Evolutionary conservation across 2,329 filamentous ascomycete species (phyloP).

Genomic region (Fusarium burgessii): DNA sequence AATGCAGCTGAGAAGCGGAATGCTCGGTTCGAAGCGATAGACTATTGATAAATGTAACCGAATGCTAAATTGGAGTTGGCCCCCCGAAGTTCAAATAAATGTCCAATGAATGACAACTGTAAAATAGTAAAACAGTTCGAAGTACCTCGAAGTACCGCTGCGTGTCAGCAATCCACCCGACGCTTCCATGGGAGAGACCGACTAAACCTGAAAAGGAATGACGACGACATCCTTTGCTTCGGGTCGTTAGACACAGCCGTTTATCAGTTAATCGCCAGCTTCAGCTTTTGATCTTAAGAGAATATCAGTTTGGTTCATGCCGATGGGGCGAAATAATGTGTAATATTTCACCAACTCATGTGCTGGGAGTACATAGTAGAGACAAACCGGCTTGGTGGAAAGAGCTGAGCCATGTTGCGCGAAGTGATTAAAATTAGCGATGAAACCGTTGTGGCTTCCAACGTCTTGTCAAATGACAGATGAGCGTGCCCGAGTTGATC

Average conservation of each 20-base stretch:
- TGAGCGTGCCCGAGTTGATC: slow-evolving; percentile 1
- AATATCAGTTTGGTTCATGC: slow-evolving; percentile 1
- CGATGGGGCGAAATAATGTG: slow-evolving; percentile 1
- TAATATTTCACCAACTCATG: slow-evolving; percentile 7
- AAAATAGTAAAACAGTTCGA: not conserved
- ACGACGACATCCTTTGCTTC: slow-evolving; percentile 17
- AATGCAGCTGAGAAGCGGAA: slow-evolving; percentile 5
- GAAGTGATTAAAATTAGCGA: slow-evolving; percentile 10
- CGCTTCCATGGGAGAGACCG: slow-evolving; percentile 15
- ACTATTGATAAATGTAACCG: not conserved
- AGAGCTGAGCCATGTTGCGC: slow-evolving; percentile 6
- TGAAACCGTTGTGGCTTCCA: slow-evolving; percentile 39
- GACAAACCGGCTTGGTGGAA: not conserved
- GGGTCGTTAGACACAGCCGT: slow-evolving; percentile 16
- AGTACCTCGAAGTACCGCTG: slow-evolving; percentile 40
- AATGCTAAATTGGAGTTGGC: not conserved
- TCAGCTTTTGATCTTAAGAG: slow-evolving; percentile 5
- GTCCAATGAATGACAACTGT: not conserved
- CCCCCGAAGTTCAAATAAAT: not conserved
- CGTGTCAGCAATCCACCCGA: slow-evolving; percentile 38
- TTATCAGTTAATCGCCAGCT: slow-evolving; percentile 31
- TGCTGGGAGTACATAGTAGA: not conserved
- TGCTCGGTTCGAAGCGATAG: not conserved
- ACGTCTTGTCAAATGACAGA: not conserved
- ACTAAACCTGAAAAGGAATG: slow-evolving; percentile 43